A percentile compares a stretch with the other conserved stretches of the same genome.
phyloP scores from a whole-genome alignment of 306 rosid species.

The Abrus pulchellus region DNA sequence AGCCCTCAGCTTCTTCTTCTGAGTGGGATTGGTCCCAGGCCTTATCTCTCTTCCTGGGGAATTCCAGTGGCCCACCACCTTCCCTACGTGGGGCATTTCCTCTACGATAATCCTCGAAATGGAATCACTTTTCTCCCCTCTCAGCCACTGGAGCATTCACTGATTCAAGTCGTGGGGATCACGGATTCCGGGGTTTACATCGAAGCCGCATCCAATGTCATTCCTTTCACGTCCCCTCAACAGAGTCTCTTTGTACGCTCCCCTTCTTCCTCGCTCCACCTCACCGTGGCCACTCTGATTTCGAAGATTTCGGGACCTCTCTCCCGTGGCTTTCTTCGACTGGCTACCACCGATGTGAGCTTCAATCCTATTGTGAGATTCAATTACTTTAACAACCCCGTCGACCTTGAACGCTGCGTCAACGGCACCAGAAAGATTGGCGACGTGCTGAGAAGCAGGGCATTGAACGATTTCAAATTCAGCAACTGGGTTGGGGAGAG shows the following conservation, averaged over 20 bases:
- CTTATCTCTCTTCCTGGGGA: conserved; percentile 82
- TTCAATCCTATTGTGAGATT: conserved; percentile 76
- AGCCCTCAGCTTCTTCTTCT: conserved; percentile 87
- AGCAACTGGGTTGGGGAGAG: conserved; percentile 64
- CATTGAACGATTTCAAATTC: conserved; percentile 74
- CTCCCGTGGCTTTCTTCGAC: conserved; percentile 66
- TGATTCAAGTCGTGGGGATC: conserved; percentile 90
- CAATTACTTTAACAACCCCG: conserved; percentile 72
- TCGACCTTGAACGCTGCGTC: conserved; percentile 78
- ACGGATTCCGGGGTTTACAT: conserved; percentile 77
- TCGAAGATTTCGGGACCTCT: conserved; percentile 76
- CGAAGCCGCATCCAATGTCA: conserved; percentile 82
- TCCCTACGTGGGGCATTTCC: conserved; percentile 78
- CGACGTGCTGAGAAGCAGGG: conserved; percentile 61
- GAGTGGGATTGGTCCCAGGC: conserved; percentile 84
- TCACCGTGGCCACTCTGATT: conserved; percentile 81
- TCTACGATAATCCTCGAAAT: conserved; percentile 87
- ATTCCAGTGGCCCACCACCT: conserved; percentile 78
- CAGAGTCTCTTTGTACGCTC: conserved; percentile 60
- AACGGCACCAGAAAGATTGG: conserved; percentile 78
- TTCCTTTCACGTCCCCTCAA: conserved; percentile 69
- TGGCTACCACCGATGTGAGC: conserved; percentile 71
- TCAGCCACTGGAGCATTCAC: conserved; percentile 74
- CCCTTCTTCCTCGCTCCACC: conserved; percentile 64
- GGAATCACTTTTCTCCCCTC: conserved; percentile 84